phyloP scores from a whole-genome alignment of 352 stramenopile species.

The Aphanomyces stellatus region DNA sequence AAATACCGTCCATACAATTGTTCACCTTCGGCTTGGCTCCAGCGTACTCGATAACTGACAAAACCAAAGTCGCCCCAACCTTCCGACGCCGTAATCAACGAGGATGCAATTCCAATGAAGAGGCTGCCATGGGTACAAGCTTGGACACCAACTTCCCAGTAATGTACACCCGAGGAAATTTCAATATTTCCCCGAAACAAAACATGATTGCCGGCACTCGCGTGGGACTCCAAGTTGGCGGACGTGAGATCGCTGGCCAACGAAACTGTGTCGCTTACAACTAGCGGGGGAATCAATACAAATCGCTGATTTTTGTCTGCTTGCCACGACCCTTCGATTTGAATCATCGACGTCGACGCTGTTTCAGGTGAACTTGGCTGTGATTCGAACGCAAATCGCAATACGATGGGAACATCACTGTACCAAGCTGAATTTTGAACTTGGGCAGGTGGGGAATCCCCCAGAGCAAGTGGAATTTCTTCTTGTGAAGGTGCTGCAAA shows the following conservation, averaged over 20 bases:
- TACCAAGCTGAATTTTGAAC: background rate
- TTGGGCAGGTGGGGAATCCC: background rate
- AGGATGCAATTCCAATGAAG: constrained; percentile 24
- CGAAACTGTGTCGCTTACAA: background rate
- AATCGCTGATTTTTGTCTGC: background rate
- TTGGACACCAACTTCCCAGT: constrained; percentile 31
- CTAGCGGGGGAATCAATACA: background rate
- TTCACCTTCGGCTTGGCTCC: constrained; percentile 17
- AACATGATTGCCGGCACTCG: constrained; percentile 9
- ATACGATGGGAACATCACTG: background rate
- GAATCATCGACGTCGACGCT: background rate
- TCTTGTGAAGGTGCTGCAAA: no score
- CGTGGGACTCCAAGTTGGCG: background rate
- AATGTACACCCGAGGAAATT: constrained; percentile 39
- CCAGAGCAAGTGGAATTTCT: no score
- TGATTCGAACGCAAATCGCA: background rate
- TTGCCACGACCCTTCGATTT: constrained; percentile 4
- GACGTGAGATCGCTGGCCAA: background rate
- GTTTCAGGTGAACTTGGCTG: background rate
- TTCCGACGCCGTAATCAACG: constrained; percentile 28
- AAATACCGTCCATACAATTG: constrained; percentile 20
- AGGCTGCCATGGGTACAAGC: constrained; percentile 10
- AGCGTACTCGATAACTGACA: constrained; percentile 42
- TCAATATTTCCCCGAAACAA: constrained; percentile 36
- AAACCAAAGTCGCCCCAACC: constrained; percentile 48